A percentile compares a stretch with the other conserved stretches of the same genome.
Conservation (phyloP, 2,329 filamentous ascomycete genomes). For the Chrysoporthe deuterocubensis region DNA sequence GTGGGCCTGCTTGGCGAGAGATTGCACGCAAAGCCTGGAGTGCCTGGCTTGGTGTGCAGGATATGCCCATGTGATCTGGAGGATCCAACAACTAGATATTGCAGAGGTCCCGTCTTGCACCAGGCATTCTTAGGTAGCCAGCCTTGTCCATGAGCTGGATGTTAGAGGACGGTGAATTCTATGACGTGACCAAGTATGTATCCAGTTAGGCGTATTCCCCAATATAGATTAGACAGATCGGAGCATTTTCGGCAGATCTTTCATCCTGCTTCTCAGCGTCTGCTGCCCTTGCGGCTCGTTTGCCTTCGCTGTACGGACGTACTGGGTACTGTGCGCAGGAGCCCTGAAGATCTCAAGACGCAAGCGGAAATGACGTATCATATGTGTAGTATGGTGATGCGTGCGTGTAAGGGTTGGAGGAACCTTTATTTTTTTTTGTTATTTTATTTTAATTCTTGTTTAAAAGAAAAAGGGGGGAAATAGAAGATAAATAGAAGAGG, state of each 20-base stretch:
- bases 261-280: background rate
- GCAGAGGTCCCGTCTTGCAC: too few species aligned
- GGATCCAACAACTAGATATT: background rate
- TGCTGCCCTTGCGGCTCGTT: background rate
- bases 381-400: background rate
- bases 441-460: too few species aligned
- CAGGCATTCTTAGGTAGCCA: background rate
- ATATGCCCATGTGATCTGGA: too few species aligned
- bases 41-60: too few species aligned
- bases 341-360: background rate
- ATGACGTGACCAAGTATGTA: slow-evolving; percentile 3
- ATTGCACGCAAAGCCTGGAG: too few species aligned
- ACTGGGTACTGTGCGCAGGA: background rate
- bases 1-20: too few species aligned
- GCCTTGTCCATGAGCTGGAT: background rate
- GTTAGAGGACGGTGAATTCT: background rate
- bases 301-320: background rate
- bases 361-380: slow-evolving; percentile 2
- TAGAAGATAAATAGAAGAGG: background rate
- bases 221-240: background rate
- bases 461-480: too few species aligned
- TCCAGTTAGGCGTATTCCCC: background rate
- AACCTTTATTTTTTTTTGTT: too few species aligned
- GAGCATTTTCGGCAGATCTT: slow-evolving; percentile 8
- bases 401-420: too few species aligned